Conservation (phyloP, 78 protist genomes). For the Diacronema lutheri region DNA sequence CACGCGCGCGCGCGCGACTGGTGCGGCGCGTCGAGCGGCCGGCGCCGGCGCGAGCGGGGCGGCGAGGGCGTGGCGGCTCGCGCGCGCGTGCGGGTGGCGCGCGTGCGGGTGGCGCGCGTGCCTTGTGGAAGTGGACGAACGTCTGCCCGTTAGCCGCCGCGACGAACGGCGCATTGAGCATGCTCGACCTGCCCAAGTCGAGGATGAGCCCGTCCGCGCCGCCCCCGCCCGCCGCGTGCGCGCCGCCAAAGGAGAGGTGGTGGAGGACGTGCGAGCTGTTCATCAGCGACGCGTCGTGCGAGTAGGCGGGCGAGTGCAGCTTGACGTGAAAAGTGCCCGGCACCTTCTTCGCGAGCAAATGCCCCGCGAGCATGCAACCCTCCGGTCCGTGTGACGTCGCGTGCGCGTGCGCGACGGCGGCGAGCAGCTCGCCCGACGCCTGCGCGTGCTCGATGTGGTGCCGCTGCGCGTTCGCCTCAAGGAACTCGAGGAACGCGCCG, state of each 20-base stretch:
- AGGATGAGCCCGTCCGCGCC: too few species aligned
- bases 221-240: too few species aligned
- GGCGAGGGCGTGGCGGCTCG: too few species aligned
- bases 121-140: constrained; percentile 18
- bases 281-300: background rate
- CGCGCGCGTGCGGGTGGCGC: too few species aligned
- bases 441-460: background rate
- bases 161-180: background rate
- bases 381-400: background rate
- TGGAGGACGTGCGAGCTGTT: background rate
- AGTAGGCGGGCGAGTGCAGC: background rate
- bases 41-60: too few species aligned
- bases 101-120: background rate
- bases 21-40: too few species aligned
- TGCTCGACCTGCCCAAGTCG: too few species aligned
- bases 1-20: too few species aligned
- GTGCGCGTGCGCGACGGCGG: background rate
- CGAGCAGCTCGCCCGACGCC: background rate
- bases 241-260: background rate
- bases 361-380: background rate
- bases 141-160: background rate
- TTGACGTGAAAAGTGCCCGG: background rate
- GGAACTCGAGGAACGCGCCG: background rate
- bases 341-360: background rate
- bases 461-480: background rate